Conservation (phyloP, 2,329 filamentous ascomycete genomes). For the Phialemoniopsis sp. region DNA sequence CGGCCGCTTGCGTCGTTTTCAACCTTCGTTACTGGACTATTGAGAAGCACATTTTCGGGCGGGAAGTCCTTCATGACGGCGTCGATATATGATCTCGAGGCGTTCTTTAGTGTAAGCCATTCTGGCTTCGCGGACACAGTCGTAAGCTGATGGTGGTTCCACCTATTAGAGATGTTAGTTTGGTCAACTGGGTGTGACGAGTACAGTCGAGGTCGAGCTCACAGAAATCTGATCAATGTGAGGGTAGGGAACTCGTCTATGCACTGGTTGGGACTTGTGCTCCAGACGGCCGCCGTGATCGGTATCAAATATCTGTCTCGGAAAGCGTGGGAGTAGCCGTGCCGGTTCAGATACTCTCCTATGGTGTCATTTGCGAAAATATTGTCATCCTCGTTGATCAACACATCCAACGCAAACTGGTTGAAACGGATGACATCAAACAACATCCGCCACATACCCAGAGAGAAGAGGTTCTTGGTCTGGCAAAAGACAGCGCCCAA, state of each 20-base stretch:
- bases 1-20: slow-evolving; percentile 51
- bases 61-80: slow-evolving; percentile 67
- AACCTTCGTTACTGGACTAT: slow-evolving; percentile 54
- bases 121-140: slow-evolving; percentile 58
- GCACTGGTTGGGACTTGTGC: slow-evolving; percentile 72
- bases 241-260: slow-evolving; percentile 69
- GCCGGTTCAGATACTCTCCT: slow-evolving; percentile 67
- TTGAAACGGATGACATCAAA: slow-evolving; percentile 86
- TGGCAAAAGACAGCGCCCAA: slow-evolving; percentile 67
- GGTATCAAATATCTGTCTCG: slow-evolving; percentile 79
- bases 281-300: slow-evolving; percentile 80
- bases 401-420: slow-evolving; percentile 70
- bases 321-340: slow-evolving; percentile 77
- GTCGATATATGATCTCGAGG: slow-evolving; percentile 70
- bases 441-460: slow-evolving; percentile 74
- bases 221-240: slow-evolving; percentile 74
- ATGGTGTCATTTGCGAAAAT: slow-evolving; percentile 53
- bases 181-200: neutral
- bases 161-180: slow-evolving; percentile 35
- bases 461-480: slow-evolving; percentile 62
- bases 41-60: slow-evolving; percentile 62
- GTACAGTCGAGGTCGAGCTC: slow-evolving; percentile 21
- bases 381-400: slow-evolving; percentile 34
- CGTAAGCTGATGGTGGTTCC: slow-evolving; percentile 75
- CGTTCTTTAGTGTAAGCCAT: slow-evolving; percentile 70